phyloP scores from a whole-genome alignment of 2,329 filamentous ascomycete species.

The Colletotrichum zoysiae region DNA sequence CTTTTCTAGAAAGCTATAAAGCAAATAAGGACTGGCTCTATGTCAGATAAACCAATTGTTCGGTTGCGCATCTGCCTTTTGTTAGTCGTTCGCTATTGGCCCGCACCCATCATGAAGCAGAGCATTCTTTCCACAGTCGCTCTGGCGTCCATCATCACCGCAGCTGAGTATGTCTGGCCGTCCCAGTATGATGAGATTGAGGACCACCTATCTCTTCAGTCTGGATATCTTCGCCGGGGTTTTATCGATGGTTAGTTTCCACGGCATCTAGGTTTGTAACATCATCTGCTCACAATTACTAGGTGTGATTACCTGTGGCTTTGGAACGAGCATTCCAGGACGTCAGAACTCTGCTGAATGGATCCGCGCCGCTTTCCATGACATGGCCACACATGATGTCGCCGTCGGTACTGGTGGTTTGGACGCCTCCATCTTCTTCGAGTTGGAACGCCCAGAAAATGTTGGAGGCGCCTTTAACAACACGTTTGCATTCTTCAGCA shows the following conservation, averaged over 20 bases:
- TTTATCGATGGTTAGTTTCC: constrained; percentile 33
- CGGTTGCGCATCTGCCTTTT: not conserved
- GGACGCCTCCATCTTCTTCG: constrained; percentile 47
- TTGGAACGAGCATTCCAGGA: constrained; percentile 40
- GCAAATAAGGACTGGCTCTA: not conserved
- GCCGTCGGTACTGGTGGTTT: constrained; percentile 44
- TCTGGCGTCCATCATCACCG: constrained; percentile 25
- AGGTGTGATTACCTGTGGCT: constrained; percentile 43
- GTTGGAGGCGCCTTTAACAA: constrained; percentile 44
- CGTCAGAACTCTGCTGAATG: constrained; percentile 47
- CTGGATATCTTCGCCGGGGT: constrained; percentile 33
- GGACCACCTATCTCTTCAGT: constrained; percentile 39
- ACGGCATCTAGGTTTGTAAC: too few relatives aligned
- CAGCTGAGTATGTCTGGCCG: constrained; percentile 36
- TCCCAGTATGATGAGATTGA: constrained; percentile 40
- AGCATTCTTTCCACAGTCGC: constrained; percentile 21
- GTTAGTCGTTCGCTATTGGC: not conserved
- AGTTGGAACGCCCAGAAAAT: constrained; percentile 45
- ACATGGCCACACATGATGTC: constrained; percentile 45
- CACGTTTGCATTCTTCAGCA: constrained; percentile 47
- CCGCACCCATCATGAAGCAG: constrained; percentile 25
- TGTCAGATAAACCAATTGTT: not conserved
- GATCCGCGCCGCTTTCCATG: constrained; percentile 47
- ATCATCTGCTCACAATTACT: too few relatives aligned
- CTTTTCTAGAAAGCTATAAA: constrained; percentile 6